Base-by-base conservation (phyloP, 495 filamentous ascomycete genomes). In the Xylaria scruposa region DNA sequence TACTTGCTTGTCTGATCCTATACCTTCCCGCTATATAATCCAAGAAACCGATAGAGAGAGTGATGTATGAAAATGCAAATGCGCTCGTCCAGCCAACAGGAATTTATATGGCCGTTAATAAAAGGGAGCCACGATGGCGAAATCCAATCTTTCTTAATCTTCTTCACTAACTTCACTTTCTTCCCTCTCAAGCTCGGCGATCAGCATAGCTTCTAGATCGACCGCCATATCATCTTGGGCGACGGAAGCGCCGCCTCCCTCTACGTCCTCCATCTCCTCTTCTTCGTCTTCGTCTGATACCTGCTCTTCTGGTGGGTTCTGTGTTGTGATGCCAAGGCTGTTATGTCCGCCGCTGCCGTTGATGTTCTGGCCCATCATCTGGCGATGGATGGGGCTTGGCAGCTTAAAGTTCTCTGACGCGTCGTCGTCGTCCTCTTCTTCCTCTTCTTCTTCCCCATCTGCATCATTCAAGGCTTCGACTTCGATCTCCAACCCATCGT, bases 141-240 rank as follows among this genome's bases (percentile, higher is more conserved):
- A 53, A 12, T 38, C 58, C 19, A 29, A 29, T 21, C 38, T 42
- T 24, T 33, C 29, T 73, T 47, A 82, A 36, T 82, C 81, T 70
- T 81, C 80, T 73, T 83, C 81, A 58, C 80, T 83, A 49, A 82
- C 80, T 49, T 81, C 80, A 72, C 80, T 83, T 56, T 82, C 81
- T 46, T 74, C 76, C 29, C 69, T 72, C 58, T 81, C 75, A 24
- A 84, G 72, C 72, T 81, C 81, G 13, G 71, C 78, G 53, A 81
- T 75, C 36, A 85, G 66, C 63, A 78, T 81, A 15, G 80, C 81
- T 60, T 84, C 84, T 17, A 85, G 74, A 21, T 84, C 80, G 9
- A 44, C 58, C 19, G 21, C 58, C 44, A 44, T 54, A 54, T 78
- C 74, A 3, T 79, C 78, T 12, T 81, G 70, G 29, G 75, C 79